Evolutionary conservation across 2,329 filamentous ascomycete species (phyloP), one percentile per base, ranked within the genome.

Genomic region (Rhexocercosporidium sp.): DNA sequence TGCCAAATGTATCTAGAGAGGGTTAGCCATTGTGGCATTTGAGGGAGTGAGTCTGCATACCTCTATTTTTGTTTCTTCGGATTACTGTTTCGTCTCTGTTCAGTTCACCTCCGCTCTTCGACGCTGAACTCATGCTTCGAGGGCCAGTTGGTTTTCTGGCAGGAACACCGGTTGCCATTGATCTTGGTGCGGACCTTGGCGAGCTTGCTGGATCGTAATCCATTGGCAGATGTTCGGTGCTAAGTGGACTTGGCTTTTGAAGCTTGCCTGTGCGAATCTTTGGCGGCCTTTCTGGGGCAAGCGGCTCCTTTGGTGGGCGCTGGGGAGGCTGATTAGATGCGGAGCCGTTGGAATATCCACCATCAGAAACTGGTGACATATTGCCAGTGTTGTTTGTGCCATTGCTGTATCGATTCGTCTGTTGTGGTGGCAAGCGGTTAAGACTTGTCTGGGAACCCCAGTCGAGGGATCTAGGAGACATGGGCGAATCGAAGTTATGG

Each of bases 361-460:
- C 71, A 70, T 77, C 76, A 7, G 76, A 77, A n/a, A 73, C 70
- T 14, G 75, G 75, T 20, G 74, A 76, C 44, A 74, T 69, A 34
- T 71, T 71, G 34, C 71, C 70, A 44, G 72, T 75, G 31, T 72
- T 72, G 39, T 70, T 76, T 3, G 75, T 78, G 11, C 69, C 71
- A 39, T 73, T 71, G 64, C 75, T 77, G 64, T 78, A 84, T 9
- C 87, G 83, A 75, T 85, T 79, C 12, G 88, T 81, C 82, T 87
- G 66, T 81, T 84, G 14, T 84, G 41, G 84, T 83, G 75, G 75
- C 7, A 77, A 62, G 31, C 86, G 83, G 73, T 85, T 80, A 8
- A 90, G 80, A 70, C 86, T 89, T 44, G 85, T 87, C 54, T 82
- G 83, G 1, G 88, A 90, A 14, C 86, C 86, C 87, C 88, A 90